These are phyloP conservation scores for Arthrobotrys sinensis DNA, from an alignment of 2,329 filamentous ascomycete genomes.

Conservation along the genomic window DNA sequence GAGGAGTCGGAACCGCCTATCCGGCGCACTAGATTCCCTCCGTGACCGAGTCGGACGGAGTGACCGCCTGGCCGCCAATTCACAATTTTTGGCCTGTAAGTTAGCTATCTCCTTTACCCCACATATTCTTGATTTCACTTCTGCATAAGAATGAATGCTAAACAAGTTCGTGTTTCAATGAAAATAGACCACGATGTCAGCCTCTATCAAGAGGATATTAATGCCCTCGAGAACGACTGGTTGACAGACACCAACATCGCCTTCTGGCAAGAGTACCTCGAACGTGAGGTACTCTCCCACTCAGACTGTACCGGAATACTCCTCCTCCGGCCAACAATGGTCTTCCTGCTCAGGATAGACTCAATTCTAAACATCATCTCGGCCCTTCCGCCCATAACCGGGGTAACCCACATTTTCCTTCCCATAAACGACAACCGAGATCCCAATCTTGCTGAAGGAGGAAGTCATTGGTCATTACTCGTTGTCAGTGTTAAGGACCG, in stretches of 20 bases:
- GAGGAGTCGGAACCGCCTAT: constrained; percentile 46
- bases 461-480: constrained; percentile 93
- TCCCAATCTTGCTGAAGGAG: constrained; percentile 83
- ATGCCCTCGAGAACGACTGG: constrained; percentile 92
- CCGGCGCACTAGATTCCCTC: constrained; percentile 41
- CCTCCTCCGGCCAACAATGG: constrained; percentile 92
- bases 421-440: constrained; percentile 92
- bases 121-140: constrained; percentile 3
- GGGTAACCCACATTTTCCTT: constrained; percentile 92
- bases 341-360: constrained; percentile 71
- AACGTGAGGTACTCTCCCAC: constrained; percentile 85
- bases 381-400: constrained; percentile 81
- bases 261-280: constrained; percentile 98
- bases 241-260: constrained; percentile 97
- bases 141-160: background rate
- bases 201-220: constrained; percentile 89
- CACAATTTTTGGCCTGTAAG: constrained; percentile 80
- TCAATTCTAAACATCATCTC: constrained; percentile 68
- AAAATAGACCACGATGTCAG: constrained; percentile 76
- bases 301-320: constrained; percentile 86
- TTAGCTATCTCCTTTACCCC: constrained; percentile 60
- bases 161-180: background rate
- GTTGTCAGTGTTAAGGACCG: constrained; percentile 90
- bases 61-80: constrained; percentile 71
- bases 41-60: constrained; percentile 50